Evolutionary conservation across 2,329 filamentous ascomycete genomes (phyloP).

Genomic region (Alternaria panax): DNA sequence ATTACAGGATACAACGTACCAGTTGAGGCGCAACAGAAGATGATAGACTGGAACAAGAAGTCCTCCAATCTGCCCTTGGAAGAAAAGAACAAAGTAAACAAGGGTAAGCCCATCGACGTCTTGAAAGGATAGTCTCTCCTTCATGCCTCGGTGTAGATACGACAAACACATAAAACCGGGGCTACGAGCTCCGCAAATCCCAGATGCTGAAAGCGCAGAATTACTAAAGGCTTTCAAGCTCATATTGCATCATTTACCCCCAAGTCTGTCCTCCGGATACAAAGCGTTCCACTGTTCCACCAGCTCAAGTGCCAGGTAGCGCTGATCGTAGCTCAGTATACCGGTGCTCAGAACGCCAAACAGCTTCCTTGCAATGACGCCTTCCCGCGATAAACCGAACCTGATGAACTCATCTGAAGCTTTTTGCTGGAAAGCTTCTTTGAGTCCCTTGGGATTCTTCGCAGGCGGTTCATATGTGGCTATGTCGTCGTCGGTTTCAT

Average conservation of each 20-base stretch:
- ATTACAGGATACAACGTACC: conserved; percentile 54
- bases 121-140: not conserved
- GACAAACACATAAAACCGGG: conserved; percentile 52
- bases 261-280: not conserved
- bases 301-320: not conserved
- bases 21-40: conserved; percentile 46
- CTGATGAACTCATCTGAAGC: not conserved
- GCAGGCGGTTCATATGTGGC: not conserved
- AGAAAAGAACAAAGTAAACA: conserved; percentile 51
- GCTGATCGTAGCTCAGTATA: not conserved
- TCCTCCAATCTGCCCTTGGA: conserved; percentile 53
- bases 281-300: not conserved
- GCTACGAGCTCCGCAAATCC: conserved; percentile 54
- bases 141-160: conserved; percentile 30
- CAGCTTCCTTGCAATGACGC: conserved; percentile 2
- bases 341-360: not conserved
- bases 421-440: not conserved
- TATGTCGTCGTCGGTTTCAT: conserved; percentile 7
- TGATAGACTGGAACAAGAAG: conserved; percentile 50
- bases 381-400: not conserved
- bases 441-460: not conserved
- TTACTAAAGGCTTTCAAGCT: not conserved
- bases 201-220: conserved; percentile 50
- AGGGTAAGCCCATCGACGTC: conserved; percentile 35
- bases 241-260: not conserved